Percentiles rank a stretch among this genome's conserved stretches.
Evolutionary conservation across 169 alveolate species (phyloP).

Genomic region (Cyclospora cayetanensis): DNA sequence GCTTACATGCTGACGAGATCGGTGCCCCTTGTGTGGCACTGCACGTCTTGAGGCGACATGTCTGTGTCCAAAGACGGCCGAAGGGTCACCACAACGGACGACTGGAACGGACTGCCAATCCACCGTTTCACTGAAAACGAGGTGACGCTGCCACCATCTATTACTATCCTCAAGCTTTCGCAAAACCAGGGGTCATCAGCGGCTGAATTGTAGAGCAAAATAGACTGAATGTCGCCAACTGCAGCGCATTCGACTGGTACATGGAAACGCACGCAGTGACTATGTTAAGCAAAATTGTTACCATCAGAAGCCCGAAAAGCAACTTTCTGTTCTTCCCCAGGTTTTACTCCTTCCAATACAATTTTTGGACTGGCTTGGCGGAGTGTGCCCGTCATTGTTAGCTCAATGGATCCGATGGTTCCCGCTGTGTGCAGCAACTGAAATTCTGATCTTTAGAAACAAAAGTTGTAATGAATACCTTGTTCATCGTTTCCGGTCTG

Average conservation of each 20-base stretch:
- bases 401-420: conserved; percentile 77
- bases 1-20: conserved; percentile 69
- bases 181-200: conserved; percentile 80
- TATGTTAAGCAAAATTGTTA: background rate
- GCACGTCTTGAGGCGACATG: conserved; percentile 75
- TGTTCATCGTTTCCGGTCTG: conserved; percentile 80
- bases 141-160: conserved; percentile 74
- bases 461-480: background rate
- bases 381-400: conserved; percentile 71
- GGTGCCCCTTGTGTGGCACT: conserved; percentile 76
- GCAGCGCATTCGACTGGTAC: background rate
- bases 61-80: conserved; percentile 67
- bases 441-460: too few species aligned
- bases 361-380: conserved; percentile 73
- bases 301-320: conserved; percentile 80
- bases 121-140: conserved; percentile 75
- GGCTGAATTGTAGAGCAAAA: conserved; percentile 73
- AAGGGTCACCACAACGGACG: conserved; percentile 68
- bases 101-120: conserved; percentile 77
- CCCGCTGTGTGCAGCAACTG: conserved; percentile 71
- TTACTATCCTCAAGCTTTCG: conserved; percentile 73
- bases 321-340: conserved; percentile 74
- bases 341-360: conserved; percentile 43
- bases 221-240: conserved; percentile 73
- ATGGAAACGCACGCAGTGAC: background rate